phyloP scores from a whole-genome alignment of 2,329 filamentous ascomycete species.

The Parafenestella ontariensis region DNA sequence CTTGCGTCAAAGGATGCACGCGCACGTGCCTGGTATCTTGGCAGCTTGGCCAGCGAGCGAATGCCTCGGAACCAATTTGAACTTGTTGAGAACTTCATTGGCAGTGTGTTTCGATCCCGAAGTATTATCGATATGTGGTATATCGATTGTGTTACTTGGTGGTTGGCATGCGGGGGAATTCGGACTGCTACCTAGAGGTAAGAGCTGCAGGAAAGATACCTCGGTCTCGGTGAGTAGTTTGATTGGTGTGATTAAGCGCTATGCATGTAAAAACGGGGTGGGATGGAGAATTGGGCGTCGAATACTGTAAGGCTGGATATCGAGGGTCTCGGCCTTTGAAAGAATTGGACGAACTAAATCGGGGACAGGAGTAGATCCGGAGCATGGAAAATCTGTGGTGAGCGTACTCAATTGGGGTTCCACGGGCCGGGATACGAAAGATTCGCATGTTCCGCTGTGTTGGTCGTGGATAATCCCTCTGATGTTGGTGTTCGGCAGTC shows the following conservation, averaged over 20 bases:
- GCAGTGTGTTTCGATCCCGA: background rate
- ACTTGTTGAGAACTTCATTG: background rate
- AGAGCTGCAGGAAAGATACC: conserved; percentile 2
- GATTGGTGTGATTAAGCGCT: conserved; percentile 6
- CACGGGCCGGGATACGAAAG: background rate
- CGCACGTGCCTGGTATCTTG: background rate
- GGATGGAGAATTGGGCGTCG: conserved; percentile 6
- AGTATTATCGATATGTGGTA: background rate
- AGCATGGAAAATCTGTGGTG: background rate
- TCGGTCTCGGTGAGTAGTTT: conserved; percentile 6
- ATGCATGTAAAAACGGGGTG: background rate
- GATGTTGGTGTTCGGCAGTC: background rate
- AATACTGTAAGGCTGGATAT: background rate
- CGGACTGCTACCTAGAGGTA: background rate
- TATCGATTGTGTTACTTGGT: background rate
- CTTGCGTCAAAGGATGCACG: background rate
- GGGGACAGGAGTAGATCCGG: conserved; percentile 2
- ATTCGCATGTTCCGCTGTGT: background rate
- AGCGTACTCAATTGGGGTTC: background rate
- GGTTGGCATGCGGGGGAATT: conserved; percentile 2
- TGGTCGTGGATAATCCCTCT: background rate
- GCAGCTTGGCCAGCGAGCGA: background rate
- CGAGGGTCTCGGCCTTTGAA: conserved; percentile 7
- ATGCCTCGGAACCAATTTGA: background rate
- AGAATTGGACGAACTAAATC: background rate